phyloP scores from a whole-genome alignment of 176 grass and related monocot species.

The Aechmea fasciata region DNA sequence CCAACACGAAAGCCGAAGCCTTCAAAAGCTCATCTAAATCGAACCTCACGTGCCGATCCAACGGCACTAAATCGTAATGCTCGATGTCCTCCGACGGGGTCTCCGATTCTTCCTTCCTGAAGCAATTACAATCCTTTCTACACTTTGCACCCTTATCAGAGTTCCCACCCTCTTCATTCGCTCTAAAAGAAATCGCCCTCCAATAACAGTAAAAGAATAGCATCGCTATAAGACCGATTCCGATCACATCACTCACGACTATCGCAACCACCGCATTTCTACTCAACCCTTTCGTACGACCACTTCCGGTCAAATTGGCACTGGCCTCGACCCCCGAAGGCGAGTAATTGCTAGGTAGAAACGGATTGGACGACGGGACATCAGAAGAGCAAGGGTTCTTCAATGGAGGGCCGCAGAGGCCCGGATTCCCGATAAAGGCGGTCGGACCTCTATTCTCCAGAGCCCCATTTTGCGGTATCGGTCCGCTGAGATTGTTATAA shows the following conservation, averaged over 20 bases:
- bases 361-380: slow-evolving; percentile 33
- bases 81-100: slow-evolving; percentile 44
- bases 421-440: slow-evolving; percentile 67
- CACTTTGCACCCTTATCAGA: slow-evolving; percentile 19
- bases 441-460: slow-evolving; percentile 68
- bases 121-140: slow-evolving; percentile 55
- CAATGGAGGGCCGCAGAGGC: slow-evolving; percentile 65
- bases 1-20: slow-evolving; percentile 76
- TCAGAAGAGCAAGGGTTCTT: slow-evolving; percentile 52
- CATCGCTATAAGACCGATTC: slow-evolving; percentile 56
- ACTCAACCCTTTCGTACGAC: slow-evolving; percentile 45
- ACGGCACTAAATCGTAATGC: slow-evolving; percentile 47
- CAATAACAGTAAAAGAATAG: slow-evolving; percentile 73
- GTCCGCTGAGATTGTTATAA: slow-evolving; percentile 82
- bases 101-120: slow-evolving; percentile 42
- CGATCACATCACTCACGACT: slow-evolving; percentile 56
- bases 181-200: slow-evolving; percentile 34
- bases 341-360: slow-evolving; percentile 32
- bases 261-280: slow-evolving; percentile 50
- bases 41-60: slow-evolving; percentile 59
- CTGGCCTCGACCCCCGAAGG: slow-evolving; percentile 1
- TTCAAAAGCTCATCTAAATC: slow-evolving; percentile 77
- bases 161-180: slow-evolving; percentile 21
- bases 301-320: slow-evolving; percentile 11
- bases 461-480: slow-evolving; percentile 65